Conservation (phyloP, 176 grass and related monocot species). For the Aegilops longissima region DNA sequence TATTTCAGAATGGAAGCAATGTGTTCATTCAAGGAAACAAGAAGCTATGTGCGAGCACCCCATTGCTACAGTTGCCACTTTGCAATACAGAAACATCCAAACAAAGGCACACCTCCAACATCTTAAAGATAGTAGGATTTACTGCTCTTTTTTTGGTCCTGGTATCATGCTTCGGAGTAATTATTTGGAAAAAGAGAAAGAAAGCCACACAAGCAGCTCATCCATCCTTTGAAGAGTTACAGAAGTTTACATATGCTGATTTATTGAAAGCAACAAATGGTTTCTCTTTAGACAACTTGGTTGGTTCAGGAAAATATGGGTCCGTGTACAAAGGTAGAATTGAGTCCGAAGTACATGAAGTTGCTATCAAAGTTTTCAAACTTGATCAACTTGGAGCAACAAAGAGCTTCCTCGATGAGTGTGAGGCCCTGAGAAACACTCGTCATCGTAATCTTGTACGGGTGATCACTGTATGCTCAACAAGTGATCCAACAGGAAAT, state of each 20-base stretch:
- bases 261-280: slow-evolving; percentile 36
- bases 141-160: slow-evolving; percentile 2
- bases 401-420: slow-evolving; percentile 47
- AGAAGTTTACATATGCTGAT: slow-evolving; percentile 39
- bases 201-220: background rate
- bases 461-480: slow-evolving; percentile 42
- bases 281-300: slow-evolving; percentile 29
- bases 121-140: slow-evolving; percentile 4
- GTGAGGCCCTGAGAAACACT: slow-evolving; percentile 50
- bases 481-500: slow-evolving; percentile 26
- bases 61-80: slow-evolving; percentile 9
- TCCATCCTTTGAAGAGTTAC: background rate
- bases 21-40: slow-evolving; percentile 35
- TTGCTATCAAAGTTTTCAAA: slow-evolving; percentile 55
- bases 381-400: slow-evolving; percentile 34
- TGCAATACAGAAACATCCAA: background rate
- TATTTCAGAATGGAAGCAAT: slow-evolving; percentile 34
- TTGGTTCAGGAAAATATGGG: slow-evolving; percentile 43
- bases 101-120: background rate
- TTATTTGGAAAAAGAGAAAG: background rate
- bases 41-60: slow-evolving; percentile 17
- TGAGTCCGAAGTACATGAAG: background rate
- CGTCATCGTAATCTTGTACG: slow-evolving; percentile 51
- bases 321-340: slow-evolving; percentile 43
- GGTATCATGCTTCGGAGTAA: background rate